Base-by-base conservation (phyloP, 192 early-diverging fungal genomes). In the Jimgerdemannia lactiflua region DNA sequence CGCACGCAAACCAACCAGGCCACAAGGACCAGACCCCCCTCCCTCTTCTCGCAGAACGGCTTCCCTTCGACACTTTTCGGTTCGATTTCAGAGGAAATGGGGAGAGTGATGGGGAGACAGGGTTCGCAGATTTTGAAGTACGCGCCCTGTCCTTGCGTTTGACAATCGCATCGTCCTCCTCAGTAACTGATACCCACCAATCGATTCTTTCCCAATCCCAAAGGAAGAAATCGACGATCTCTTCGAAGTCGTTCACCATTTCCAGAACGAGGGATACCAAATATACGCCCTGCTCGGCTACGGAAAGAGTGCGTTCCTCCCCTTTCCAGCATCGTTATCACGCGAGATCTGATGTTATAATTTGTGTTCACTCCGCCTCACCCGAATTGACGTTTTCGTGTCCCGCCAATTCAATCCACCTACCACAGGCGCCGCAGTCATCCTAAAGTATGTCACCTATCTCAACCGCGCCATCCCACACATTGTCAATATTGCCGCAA, bases 1-100 rank as follows among this genome's bases (percentile, higher is more conserved):
- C 49, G 49, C 14, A 6, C 49, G 14, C 49, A 59, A 14, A 59
- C 6, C 49, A 59, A 59, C 6, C 49, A 59, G 83, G 77, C 3
- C 74, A 84, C 67, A 84, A 79, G 73, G 78, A 84, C 19, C 75
- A 74, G 43, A 39, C 78, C 9, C 81, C 73, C 43, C 79, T 79
- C 71, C 72, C 43, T 29, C 3, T 67, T 6, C 72, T 84, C 67
- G 83, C 83, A 7, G 43, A 79, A 20, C 9, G 70, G 40, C 67
- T 84, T 6, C 77, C 80, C 10, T 81, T 74, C 64, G 68, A 78
- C 41, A 79, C 41, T 42, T 81, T 76, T 74, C 74, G 83, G 63
- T 79, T 84, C 41, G 80, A 81, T 71, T 78, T 84, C 43, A 14
- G 76, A n/a, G 82, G 82, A 9, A 72, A 78, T 75, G 82, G 79